Conservation (phyloP, 257 asterid genomes). For the Lantana camara region DNA sequence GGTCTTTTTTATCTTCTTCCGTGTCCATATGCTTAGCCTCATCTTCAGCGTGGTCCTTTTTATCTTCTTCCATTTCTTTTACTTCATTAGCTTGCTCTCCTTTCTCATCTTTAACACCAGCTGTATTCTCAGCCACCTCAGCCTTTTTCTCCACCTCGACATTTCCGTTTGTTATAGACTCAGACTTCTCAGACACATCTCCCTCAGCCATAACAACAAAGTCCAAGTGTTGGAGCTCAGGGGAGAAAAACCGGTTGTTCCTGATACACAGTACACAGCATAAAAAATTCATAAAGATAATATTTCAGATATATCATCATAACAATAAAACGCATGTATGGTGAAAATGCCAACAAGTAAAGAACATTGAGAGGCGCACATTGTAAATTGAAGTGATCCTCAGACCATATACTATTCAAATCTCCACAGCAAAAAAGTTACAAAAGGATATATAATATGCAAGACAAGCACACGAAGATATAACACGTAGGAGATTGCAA, state of each 20-base stretch:
- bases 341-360: neutral
- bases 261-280: too few relatives aligned
- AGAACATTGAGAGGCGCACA: neutral
- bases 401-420: neutral
- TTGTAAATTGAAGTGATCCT: neutral
- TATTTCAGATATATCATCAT: neutral
- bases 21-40: too few relatives aligned
- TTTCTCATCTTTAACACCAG: constrained; percentile 26
- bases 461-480: neutral
- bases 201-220: constrained; percentile 61
- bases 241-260: constrained; percentile 18
- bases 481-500: constrained; percentile 3
- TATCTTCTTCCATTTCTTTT: too few relatives aligned
- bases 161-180: constrained; percentile 48
- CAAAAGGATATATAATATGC: too few relatives aligned
- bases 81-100: constrained; percentile 31
- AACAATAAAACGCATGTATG: neutral
- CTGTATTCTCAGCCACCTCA: constrained; percentile 35
- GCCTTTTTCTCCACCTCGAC: constrained; percentile 28
- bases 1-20: constrained; percentile 35
- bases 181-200: constrained; percentile 46
- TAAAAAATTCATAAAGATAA: neutral
- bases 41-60: too few relatives aligned
- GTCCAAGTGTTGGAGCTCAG: neutral
- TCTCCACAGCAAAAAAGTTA: neutral